phyloP scores from a whole-genome alignment of 495 filamentous ascomycete genomes.

The Cenococcum geophilum region DNA sequence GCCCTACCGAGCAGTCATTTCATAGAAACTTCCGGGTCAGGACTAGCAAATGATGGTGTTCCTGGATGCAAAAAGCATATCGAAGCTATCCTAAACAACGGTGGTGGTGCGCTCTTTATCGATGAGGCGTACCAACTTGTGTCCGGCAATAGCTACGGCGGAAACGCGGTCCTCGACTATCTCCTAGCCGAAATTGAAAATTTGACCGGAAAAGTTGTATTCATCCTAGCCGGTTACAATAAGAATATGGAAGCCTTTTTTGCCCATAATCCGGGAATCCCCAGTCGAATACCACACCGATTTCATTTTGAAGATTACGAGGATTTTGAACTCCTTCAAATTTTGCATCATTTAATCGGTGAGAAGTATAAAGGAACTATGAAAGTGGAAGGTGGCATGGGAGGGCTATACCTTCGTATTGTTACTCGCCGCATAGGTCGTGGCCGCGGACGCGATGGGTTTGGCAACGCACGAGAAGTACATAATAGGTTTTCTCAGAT shows the following conservation, averaged over 20 bases:
- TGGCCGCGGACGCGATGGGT: slow-evolving; percentile 59
- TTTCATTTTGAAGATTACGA: slow-evolving; percentile 65
- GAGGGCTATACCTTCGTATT: slow-evolving; percentile 62
- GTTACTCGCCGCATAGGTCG: slow-evolving; percentile 55
- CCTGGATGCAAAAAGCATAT: slow-evolving; percentile 51
- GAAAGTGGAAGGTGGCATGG: slow-evolving; percentile 53
- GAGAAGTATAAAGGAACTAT: slow-evolving; percentile 49
- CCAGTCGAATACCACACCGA: slow-evolving; percentile 62
- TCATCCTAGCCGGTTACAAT: slow-evolving; percentile 72
- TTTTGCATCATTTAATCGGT: slow-evolving; percentile 46
- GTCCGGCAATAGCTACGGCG: slow-evolving; percentile 41
- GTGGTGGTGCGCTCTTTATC: slow-evolving; percentile 64
- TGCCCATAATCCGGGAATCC: slow-evolving; percentile 67
- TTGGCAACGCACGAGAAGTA: slow-evolving; percentile 65
- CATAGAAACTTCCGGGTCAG: slow-evolving; percentile 62
- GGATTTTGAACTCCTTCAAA: slow-evolving; percentile 56
- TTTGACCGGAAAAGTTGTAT: slow-evolving; percentile 63
- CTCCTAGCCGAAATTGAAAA: slow-evolving; percentile 73
- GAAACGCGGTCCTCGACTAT: slow-evolving; percentile 62
- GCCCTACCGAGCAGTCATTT: slow-evolving; percentile 47
- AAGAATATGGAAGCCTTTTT: slow-evolving; percentile 78
- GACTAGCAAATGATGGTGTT: slow-evolving; percentile 59
- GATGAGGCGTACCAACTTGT: slow-evolving; percentile 73
- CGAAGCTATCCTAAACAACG: slow-evolving; percentile 48
- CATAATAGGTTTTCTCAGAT: slow-evolving; percentile 56